phyloP scores from a whole-genome alignment of 805 yeast genomes.

The Cyberlindnera nakhonratchasimensis region DNA sequence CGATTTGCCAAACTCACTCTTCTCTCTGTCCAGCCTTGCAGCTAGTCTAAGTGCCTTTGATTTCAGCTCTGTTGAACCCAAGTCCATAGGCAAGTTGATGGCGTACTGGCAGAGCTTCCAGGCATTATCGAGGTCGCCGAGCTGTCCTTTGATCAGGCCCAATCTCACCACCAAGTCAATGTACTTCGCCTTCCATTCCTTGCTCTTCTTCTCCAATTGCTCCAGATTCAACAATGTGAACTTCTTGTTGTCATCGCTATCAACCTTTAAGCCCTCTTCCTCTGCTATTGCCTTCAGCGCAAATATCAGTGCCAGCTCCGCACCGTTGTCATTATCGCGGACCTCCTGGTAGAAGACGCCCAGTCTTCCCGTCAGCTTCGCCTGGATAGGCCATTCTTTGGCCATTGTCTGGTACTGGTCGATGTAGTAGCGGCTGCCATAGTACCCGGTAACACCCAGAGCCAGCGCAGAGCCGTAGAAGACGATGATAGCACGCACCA shows the following conservation, averaged over 20 bases:
- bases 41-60: conserved; percentile 34
- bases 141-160: conserved; percentile 33
- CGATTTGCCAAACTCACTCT: conserved; percentile 23
- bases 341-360: conserved; percentile 40
- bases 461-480: conserved; percentile 12
- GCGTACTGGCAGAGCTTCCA: conserved; percentile 29
- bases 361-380: conserved; percentile 22
- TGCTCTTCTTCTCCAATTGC: conserved; percentile 25
- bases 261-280: conserved; percentile 28
- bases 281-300: conserved; percentile 32
- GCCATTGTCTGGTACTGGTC: conserved; percentile 13
- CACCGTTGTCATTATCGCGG: conserved; percentile 30
- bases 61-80: conserved; percentile 24
- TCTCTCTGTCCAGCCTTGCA: conserved; percentile 30
- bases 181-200: conserved; percentile 32
- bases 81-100: conserved; percentile 30
- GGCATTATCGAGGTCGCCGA: conserved; percentile 27
- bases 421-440: conserved; percentile 8
- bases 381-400: conserved; percentile 10
- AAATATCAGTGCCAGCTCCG: conserved; percentile 33
- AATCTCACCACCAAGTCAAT: conserved; percentile 39
- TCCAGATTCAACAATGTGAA: conserved; percentile 25
- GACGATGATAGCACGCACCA: conserved; percentile 10
- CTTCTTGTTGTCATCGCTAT: conserved; percentile 16
- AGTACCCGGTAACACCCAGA: conserved; percentile 9